phyloP scores from a whole-genome alignment of 768 basidiomycete genomes.

The Amanita polypyramis region DNA sequence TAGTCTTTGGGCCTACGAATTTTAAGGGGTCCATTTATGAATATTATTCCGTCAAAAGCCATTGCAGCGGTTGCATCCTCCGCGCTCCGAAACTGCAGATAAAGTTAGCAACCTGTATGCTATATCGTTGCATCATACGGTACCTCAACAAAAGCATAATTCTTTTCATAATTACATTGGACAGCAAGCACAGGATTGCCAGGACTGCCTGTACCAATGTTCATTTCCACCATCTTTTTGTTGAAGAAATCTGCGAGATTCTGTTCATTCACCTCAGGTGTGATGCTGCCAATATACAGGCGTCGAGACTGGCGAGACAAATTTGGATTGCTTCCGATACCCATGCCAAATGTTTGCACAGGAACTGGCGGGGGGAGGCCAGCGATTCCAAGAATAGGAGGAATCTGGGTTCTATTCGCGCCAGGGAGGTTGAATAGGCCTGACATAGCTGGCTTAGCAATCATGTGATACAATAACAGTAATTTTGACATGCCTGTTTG shows the following conservation, averaged over 20 bases:
- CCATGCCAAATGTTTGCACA: conserved; percentile 79
- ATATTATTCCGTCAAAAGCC: conserved; percentile 96
- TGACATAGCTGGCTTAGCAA: conserved; percentile 18
- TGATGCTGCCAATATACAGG: conserved; percentile 95
- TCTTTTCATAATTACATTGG: conserved; percentile 97
- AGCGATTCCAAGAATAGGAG: conserved; percentile 71
- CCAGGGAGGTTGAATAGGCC: conserved; percentile 96
- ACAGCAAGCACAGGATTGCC: conserved; percentile 90
- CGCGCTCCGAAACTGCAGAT: conserved; percentile 81
- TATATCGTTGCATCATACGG: conserved; percentile 11
- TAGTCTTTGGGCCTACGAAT: conserved; percentile 98
- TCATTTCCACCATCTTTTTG: conserved; percentile 88
- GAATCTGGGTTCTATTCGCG: conserved; percentile 82
- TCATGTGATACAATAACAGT: conserved; percentile 4
- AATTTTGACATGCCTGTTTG: conserved; percentile 63
- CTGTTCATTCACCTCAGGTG: conserved; percentile 88
- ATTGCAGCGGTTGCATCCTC: conserved; percentile 96
- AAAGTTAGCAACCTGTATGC: conserved; percentile 8
- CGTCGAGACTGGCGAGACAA: conserved; percentile 88
- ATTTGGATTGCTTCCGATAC: conserved; percentile 80
- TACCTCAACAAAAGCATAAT: conserved; percentile 98
- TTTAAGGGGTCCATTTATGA: conserved; percentile 91
- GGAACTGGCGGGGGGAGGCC: conserved; percentile 78
- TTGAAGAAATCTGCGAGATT: conserved; percentile 94
- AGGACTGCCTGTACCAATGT: conserved; percentile 70